phyloP scores from a whole-genome alignment of 1,284 basidiomycete genomes.

The Ceratobasidium papillatum region DNA sequence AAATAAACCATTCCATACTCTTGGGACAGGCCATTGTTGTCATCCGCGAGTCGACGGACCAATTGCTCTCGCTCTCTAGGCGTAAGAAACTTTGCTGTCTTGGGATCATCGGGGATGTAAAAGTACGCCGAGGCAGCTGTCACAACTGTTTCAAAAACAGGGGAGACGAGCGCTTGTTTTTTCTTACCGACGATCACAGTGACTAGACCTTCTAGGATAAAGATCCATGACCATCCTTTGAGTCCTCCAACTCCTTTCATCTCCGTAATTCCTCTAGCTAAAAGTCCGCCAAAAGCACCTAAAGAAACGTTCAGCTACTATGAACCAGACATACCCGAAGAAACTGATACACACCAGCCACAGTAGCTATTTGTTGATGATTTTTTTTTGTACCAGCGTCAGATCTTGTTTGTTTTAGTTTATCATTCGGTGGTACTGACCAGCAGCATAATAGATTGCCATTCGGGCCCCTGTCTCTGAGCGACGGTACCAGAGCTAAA shows the following conservation, averaged over 20 bases:
- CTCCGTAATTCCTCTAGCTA: slow-evolving; percentile 71
- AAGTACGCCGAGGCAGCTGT: slow-evolving; percentile 59
- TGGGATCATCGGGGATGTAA: slow-evolving; percentile 67
- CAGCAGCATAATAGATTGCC: slow-evolving; percentile 39
- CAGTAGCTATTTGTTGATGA: slow-evolving; percentile 14
- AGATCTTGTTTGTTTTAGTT: not conserved
- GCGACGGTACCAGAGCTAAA: slow-evolving; percentile 53
- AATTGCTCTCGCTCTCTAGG: slow-evolving; percentile 60
- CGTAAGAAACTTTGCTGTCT: slow-evolving; percentile 65
- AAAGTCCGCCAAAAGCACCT: slow-evolving; percentile 70
- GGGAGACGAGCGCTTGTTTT: not conserved
- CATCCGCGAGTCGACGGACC: slow-evolving; percentile 59
- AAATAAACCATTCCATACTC: slow-evolving; percentile 58
- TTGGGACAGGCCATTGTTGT: slow-evolving; percentile 62
- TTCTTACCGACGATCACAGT: slow-evolving; percentile 61
- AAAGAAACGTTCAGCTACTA: slow-evolving; percentile 69
- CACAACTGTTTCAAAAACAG: not conserved
- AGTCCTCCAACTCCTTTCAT: slow-evolving; percentile 73
- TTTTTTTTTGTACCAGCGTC: not conserved
- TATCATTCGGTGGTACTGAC: slow-evolving; percentile 1
- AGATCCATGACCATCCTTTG: slow-evolving; percentile 69
- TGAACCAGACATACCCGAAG: slow-evolving; percentile 45
- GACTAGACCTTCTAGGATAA: slow-evolving; percentile 78
- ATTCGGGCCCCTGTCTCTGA: slow-evolving; percentile 40
- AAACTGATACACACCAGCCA: not conserved